Evolutionary conservation across 2,329 filamentous ascomycete species (phyloP).

Genomic region (Sporothrix pallida): DNA sequence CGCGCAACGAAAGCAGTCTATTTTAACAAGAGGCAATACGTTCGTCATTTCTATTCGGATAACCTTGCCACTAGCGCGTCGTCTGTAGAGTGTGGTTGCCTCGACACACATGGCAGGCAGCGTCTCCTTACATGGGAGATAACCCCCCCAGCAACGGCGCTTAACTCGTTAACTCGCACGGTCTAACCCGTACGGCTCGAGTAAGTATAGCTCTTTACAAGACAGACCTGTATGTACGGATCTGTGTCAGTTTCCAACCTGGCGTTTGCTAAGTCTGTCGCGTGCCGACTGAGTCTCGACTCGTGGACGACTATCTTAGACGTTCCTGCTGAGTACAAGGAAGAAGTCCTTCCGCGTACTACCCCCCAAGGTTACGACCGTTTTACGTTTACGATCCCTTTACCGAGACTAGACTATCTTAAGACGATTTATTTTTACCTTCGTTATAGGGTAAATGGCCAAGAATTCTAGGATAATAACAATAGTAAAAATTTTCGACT

Average conservation of each 20-base stretch:
- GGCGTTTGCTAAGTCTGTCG: conserved; percentile 84
- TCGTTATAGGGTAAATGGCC: conserved; percentile 82
- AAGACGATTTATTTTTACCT: conserved; percentile 94
- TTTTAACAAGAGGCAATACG: neutral
- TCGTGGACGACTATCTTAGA: conserved; percentile 99
- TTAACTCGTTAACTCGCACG: conserved; percentile 52
- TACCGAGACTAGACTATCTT: conserved; percentile 87
- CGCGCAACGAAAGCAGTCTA: neutral
- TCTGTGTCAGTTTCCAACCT: conserved; percentile 85
- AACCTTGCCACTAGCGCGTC: conserved; percentile 4
- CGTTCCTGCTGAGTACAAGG: conserved; percentile 83
- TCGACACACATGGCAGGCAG: neutral
- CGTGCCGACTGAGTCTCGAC: conserved; percentile 93
- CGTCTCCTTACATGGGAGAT: neutral
- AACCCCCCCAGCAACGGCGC: neutral
- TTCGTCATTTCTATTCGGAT: conserved; percentile 6
- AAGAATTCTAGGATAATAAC: conserved; percentile 97
- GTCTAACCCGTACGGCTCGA: conserved; percentile 76
- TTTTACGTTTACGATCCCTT: conserved; percentile 92
- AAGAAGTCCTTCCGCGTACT: conserved; percentile 73
- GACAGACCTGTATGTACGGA: conserved; percentile 85
- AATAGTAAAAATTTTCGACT: conserved; percentile 85
- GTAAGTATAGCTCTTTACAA: conserved; percentile 81
- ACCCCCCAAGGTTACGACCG: conserved; percentile 72
- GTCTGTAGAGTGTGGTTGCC: neutral